Percentiles rank a stretch among this genome's conserved stretches.
phyloP scores from a whole-genome alignment of 495 filamentous ascomycete genomes.

The Sabuloglossum arenarium region DNA sequence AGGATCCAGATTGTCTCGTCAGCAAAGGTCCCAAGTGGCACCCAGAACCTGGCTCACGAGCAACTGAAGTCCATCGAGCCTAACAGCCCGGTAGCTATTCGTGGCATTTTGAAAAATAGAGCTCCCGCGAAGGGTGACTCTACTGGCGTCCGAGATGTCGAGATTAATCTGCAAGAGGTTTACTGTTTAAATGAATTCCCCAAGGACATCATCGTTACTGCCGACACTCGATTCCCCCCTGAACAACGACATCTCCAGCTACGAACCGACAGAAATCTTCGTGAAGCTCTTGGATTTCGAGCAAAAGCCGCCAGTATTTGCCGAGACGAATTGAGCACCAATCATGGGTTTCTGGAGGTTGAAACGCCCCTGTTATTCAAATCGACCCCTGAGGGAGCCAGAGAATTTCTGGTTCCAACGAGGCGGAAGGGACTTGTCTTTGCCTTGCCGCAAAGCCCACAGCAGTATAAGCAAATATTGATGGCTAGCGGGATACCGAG shows the following conservation, averaged over 20 bases:
- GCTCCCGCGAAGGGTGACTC: conserved; percentile 13
- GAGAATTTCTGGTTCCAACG: conserved; percentile 91
- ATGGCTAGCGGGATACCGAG: conserved; percentile 70
- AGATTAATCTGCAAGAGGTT: conserved; percentile 38
- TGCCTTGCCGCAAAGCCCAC: conserved; percentile 85
- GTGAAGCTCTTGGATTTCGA: conserved; percentile 39
- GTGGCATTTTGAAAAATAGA: conserved; percentile 23
- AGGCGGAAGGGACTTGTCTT: conserved; percentile 55
- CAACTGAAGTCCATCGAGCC: conserved; percentile 25
- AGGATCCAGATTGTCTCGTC: conserved; percentile 33
- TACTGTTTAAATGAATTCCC: conserved; percentile 54
- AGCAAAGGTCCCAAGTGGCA: conserved; percentile 13
- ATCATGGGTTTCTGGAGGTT: conserved; percentile 46
- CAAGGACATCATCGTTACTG: conserved; percentile 49
- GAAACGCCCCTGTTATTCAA: conserved; percentile 94
- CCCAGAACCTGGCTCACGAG: conserved; percentile 18
- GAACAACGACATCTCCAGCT: conserved; percentile 70
- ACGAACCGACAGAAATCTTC: conserved; percentile 41
- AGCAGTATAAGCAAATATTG: conserved; percentile 96
- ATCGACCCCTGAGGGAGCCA: conserved; percentile 86
- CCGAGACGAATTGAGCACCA: conserved; percentile 27
- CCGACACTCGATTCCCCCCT: conserved; percentile 46
- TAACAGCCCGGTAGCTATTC: conserved; percentile 31
- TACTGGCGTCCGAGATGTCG: conserved; percentile 10
- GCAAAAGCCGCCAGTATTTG: conserved; percentile 27